Conservation (phyloP, 805 yeast species). For the Hanseniaspora vineae region DNA sequence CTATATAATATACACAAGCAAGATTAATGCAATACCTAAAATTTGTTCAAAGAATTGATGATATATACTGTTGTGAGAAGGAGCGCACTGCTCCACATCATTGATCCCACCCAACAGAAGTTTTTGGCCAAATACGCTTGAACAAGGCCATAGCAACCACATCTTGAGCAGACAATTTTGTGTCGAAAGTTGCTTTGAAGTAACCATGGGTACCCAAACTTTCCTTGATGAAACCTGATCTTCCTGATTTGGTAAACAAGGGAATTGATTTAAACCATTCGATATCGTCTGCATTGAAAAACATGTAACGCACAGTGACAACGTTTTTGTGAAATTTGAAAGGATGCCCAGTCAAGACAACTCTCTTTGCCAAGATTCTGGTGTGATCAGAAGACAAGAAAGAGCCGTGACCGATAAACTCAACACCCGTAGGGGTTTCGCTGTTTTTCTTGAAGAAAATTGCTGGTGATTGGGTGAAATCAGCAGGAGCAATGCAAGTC, state of each 20-base stretch:
- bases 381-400: slow-evolving; percentile 77
- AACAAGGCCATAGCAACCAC: slow-evolving; percentile 86
- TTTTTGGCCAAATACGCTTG: slow-evolving; percentile 85
- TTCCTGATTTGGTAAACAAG: slow-evolving; percentile 81
- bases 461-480: slow-evolving; percentile 76
- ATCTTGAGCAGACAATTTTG: slow-evolving; percentile 82
- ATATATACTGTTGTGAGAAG: not conserved
- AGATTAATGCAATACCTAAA: not conserved
- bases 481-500: slow-evolving; percentile 76
- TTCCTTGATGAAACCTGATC: slow-evolving; percentile 90
- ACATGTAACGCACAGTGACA: slow-evolving; percentile 93
- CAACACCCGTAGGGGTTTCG: slow-evolving; percentile 34
- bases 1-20: too few relatives aligned
- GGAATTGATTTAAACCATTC: slow-evolving; percentile 85
- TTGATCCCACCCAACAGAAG: slow-evolving; percentile 23
- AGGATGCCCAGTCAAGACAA: slow-evolving; percentile 85
- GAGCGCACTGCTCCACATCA: not conserved
- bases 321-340: slow-evolving; percentile 87
- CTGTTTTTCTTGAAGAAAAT: slow-evolving; percentile 56
- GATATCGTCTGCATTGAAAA: slow-evolving; percentile 83
- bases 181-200: slow-evolving; percentile 91
- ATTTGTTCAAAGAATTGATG: not conserved
- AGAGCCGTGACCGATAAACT: slow-evolving; percentile 81
- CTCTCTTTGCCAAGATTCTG: slow-evolving; percentile 77
- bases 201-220: slow-evolving; percentile 97